Conservation (phyloP, 2,329 filamentous ascomycete species). For the Arthroderma sp. region DNA sequence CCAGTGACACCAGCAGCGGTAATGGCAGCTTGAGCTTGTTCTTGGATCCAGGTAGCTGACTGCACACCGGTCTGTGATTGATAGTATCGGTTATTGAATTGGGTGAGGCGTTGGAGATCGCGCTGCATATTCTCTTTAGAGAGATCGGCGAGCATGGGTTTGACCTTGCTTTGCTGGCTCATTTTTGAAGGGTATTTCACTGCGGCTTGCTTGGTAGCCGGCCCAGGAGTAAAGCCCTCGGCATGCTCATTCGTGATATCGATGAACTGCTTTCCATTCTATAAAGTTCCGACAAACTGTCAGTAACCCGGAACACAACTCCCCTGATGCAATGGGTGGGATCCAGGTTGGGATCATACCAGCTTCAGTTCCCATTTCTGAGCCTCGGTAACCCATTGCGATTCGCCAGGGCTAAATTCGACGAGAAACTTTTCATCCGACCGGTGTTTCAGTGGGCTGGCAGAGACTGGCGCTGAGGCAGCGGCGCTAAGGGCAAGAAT, state of each 20-base stretch:
- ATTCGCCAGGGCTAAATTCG: conserved; percentile 69
- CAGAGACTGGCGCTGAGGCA: conserved; percentile 15
- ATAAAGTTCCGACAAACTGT: conserved; percentile 1
- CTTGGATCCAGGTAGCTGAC: conserved; percentile 69
- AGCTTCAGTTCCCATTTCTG: conserved; percentile 85
- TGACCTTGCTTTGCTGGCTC: conserved; percentile 51
- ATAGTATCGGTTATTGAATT: conserved; percentile 45
- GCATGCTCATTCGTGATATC: conserved; percentile 65
- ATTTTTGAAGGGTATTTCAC: conserved; percentile 54
- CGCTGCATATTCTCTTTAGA: conserved; percentile 62
- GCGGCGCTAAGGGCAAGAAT: conserved; percentile 21
- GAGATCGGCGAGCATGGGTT: conserved; percentile 53
- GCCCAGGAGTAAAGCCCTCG: conserved; percentile 22
- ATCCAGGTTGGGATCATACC: conserved; percentile 34
- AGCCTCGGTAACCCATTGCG: conserved; percentile 78
- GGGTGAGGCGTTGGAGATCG: conserved; percentile 59
- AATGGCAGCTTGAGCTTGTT: conserved; percentile 60
- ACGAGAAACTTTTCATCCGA: conserved; percentile 49
- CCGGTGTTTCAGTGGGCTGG: conserved; percentile 21
- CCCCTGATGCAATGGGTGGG: background rate
- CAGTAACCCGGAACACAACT: background rate
- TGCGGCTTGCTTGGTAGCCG: conserved; percentile 16
- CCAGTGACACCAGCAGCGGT: conserved; percentile 41
- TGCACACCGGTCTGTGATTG: conserved; percentile 52
- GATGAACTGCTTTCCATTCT: conserved; percentile 83